These are phyloP conservation scores for Mercurialis annua DNA, from an alignment of 345 rosid genomes.

Conservation along the genomic window DNA sequence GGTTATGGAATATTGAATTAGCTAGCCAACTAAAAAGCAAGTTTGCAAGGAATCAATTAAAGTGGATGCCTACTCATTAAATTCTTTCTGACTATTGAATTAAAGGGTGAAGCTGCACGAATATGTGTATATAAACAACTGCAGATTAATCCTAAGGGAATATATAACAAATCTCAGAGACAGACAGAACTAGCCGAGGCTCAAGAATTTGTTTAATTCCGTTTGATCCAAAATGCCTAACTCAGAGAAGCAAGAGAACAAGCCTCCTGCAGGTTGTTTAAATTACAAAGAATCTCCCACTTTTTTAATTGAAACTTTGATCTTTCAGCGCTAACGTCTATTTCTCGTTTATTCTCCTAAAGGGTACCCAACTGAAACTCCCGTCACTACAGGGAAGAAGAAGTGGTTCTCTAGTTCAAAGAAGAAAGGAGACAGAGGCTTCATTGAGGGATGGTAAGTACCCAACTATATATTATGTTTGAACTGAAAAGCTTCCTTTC, in stretches of 20 bases:
- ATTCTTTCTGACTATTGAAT: background rate
- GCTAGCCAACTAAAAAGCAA: background rate
- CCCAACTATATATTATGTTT: background rate
- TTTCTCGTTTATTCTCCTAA: background rate
- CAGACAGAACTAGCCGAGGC: background rate
- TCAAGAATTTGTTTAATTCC: background rate
- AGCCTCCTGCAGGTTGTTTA: conserved; percentile 31
- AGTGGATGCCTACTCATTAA: conserved; percentile 8
- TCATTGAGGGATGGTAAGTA: conserved; percentile 60
- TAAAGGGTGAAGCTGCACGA: background rate
- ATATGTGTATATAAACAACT: conserved; percentile 3
- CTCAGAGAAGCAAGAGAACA: conserved; percentile 17
- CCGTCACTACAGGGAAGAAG: conserved; percentile 30
- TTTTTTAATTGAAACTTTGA: background rate
- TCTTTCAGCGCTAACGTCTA: conserved; percentile 9
- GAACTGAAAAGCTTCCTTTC: background rate
- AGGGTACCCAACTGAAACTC: conserved; percentile 45
- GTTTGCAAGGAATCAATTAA: background rate
- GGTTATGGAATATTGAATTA: background rate
- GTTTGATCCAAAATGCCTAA: conserved; percentile 21
- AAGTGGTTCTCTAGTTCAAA: conserved; percentile 31
- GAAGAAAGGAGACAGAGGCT: conserved; percentile 56
- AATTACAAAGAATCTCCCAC: background rate
- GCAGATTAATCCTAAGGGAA: background rate
- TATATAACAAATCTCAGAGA: background rate